Base-by-base conservation (phyloP, 495 filamentous ascomycete genomes). In the Lepraria neglecta region DNA sequence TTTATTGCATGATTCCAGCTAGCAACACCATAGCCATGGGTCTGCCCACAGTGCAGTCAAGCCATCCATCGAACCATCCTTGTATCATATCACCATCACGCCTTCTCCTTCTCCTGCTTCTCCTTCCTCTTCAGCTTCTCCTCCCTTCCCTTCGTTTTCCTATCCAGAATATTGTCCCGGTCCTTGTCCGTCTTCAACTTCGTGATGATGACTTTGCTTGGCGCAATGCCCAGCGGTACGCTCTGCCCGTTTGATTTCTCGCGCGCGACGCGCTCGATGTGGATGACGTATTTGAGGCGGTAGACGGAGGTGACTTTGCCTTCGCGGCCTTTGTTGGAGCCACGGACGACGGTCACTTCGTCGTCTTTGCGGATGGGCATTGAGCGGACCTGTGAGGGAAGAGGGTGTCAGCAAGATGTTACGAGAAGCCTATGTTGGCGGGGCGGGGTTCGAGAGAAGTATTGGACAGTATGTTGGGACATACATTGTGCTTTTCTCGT, bases 101-200 rank as follows among this genome's bases (percentile, higher is more conserved):
- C 48, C 9, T 55, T 42, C 50, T 33, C 48, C 7, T 42, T 35
- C 15, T 61, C 59, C 40, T 38, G 35, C 12, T 47, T 62, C 52
- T 60, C 24, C 33, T 56, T 61, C 27, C 64, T 63, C 53, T 67
- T 60, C 31, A 62, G 59, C 56, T 62, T 64, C 48, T 48, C 73
- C 80, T 91, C 87, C 68, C 89, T 84, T 69, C 90, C 89, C 68
- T 83, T 78, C 72, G 80, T 83, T 73, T 85, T 87, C 76, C 92
- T 85, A 80, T 90, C 90, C 59, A 97, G 81, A 73, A 97, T 94
- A 74, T 79, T 80, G 82, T 97, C 92, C 70, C 94, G 89, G 79
- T 99, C 94, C 87, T 96, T 95, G 79, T 96, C 91, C 68, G 96
- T 79, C 86, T 97, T 95, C 74, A 98, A 81, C 83, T 97, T 96